Conservation (phyloP, 768 basidiomycete species). For the Russula abietina region DNA sequence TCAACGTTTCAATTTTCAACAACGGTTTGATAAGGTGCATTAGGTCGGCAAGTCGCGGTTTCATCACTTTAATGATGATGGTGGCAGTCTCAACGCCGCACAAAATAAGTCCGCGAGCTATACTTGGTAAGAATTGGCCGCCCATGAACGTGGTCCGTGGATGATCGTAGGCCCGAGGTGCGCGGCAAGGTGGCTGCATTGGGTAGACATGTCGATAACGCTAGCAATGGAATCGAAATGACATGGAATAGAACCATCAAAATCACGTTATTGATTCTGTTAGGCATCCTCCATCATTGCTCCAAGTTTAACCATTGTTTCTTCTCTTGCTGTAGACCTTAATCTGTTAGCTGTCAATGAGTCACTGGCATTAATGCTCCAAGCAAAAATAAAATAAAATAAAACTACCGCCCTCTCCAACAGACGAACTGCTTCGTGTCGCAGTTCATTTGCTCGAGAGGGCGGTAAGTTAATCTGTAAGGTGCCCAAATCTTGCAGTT, state of each 20-base stretch:
- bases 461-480: too few species aligned
- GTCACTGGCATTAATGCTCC: too few species aligned
- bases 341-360: not conserved
- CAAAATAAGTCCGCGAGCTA: not conserved
- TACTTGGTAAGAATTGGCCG: not conserved
- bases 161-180: slow-evolving; percentile 6
- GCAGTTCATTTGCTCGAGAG: too few species aligned
- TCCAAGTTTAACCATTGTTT: not conserved
- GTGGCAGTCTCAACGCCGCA: not conserved
- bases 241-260: not conserved
- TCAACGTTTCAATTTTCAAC: too few species aligned
- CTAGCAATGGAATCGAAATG: too few species aligned
- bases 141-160: not conserved
- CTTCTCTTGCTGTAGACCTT: not conserved
- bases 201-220: not conserved
- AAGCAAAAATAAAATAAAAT: too few species aligned
- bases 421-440: too few species aligned
- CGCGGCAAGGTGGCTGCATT: not conserved
- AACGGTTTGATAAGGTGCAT: not conserved
- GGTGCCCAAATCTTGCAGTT: too few species aligned
- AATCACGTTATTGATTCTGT: not conserved
- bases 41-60: slow-evolving; percentile 2
- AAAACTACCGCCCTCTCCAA: too few species aligned
- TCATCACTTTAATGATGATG: not conserved
- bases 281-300: not conserved